Evolutionary conservation across 2,329 filamentous ascomycete genomes (phyloP), one percentile per base, ranked within the genome.

Genomic region (Penicillium sp.): DNA sequence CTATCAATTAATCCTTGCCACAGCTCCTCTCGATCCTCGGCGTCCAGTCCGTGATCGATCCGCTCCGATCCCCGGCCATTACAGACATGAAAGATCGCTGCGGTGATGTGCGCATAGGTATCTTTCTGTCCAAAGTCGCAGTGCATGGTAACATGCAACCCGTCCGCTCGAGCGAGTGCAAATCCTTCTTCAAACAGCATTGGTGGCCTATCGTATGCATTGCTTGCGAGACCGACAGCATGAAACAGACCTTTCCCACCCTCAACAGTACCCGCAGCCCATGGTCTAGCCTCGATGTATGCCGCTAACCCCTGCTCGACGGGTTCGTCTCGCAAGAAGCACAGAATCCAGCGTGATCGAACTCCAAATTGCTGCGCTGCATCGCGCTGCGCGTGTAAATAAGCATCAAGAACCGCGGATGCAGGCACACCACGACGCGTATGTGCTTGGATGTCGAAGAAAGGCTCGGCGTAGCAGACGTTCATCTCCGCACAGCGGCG

Each of bases 111-210:
- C 24, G 71, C 72, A 21, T 72, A 71, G 0, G 75, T 74, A 53
- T 80, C 76, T 50, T 76, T 74, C 56, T 80, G 76, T 42, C 76
- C 78, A 42, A 81, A 76, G 52, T 81, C 79, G 61, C 77, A 80
- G 50, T 81, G 79, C 59, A 74, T 74, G 2, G 79, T 81, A 13
- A 78, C 64, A 34, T 74, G 71, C 49, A 62, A 16, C 1, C 56
- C 59, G 45, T 62, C 59, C 1, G 43, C 47, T 5, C 46, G 49
- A 18, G 59, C 59, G 7, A 58, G 31, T 13, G 24, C 23, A 78
- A 68, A 80, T 0, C 69, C 66, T 15, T 69, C 58, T 45, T 77
- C 73, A 54, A 80, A 80, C 26, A 79, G 64, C 44, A 67, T 63
- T 0, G 76, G 76, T 6, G 77, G 78, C 5, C 75, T 68, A 45